Percentiles rank a stretch among this genome's conserved stretches.
These are phyloP conservation scores for Lactifluus echinatus DNA, from an alignment of 768 basidiomycete species.

Conservation along the genomic window DNA sequence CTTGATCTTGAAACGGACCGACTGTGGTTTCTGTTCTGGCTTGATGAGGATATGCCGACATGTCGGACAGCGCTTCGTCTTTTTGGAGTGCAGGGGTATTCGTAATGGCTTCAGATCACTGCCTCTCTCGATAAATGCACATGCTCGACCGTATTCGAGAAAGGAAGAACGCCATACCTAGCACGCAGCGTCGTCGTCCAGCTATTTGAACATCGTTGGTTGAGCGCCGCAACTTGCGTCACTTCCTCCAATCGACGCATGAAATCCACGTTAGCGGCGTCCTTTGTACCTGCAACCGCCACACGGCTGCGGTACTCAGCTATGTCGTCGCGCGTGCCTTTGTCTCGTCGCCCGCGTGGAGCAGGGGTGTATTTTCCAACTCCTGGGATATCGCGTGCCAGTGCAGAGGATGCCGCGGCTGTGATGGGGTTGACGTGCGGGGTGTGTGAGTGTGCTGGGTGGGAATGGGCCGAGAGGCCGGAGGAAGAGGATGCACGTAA, in stretches of 20 bases:
- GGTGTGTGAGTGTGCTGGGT: constrained; percentile 54
- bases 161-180: constrained; percentile 37
- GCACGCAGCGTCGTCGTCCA: constrained; percentile 64
- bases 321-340: constrained; percentile 65
- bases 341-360: constrained; percentile 46
- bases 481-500: constrained; percentile 76
- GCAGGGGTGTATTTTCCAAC: constrained; percentile 70
- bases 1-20: constrained; percentile 94
- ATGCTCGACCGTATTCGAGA: neutral
- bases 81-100: constrained; percentile 87
- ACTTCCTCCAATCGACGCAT: constrained; percentile 54
- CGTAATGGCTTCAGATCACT: constrained; percentile 84
- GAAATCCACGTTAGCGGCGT: constrained; percentile 62
- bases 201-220: constrained; percentile 74
- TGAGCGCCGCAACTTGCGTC: constrained; percentile 57
- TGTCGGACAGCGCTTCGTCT: constrained; percentile 88
- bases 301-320: constrained; percentile 65
- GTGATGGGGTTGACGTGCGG: constrained; percentile 75
- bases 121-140: constrained; percentile 8
- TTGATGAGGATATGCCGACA: constrained; percentile 98
- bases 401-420: constrained; percentile 80
- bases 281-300: constrained; percentile 47
- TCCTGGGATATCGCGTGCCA: constrained; percentile 81
- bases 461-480: constrained; percentile 43
- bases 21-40: constrained; percentile 94